phyloP scores from a whole-genome alignment of 164 flowering plant genomes.

The Dillenia turbinata region DNA sequence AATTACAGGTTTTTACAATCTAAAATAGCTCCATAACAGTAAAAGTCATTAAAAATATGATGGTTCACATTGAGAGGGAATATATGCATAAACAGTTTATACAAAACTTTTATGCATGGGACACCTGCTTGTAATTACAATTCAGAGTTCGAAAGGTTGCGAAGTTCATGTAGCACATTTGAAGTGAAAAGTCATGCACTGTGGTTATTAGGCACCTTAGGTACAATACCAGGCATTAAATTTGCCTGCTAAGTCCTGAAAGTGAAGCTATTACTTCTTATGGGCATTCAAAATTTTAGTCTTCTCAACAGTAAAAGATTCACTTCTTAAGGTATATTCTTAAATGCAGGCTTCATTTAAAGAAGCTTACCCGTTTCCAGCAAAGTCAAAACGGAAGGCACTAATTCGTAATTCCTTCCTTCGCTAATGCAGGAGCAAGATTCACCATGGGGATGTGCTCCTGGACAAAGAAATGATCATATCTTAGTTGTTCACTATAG shows the following conservation, averaged over 20 bases:
- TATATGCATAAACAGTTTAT: too few relatives aligned
- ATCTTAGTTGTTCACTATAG: background rate
- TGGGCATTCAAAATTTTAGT: background rate
- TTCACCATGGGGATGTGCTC: constrained; percentile 46
- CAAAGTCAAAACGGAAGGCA: constrained; percentile 78
- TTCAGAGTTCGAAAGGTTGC: too few relatives aligned
- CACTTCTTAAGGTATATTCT: background rate
- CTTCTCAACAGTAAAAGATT: background rate
- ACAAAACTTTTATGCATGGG: too few relatives aligned
- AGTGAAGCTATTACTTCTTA: background rate
- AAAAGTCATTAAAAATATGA: too few relatives aligned
- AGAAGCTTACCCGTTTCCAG: constrained; percentile 74
- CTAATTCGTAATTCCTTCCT: constrained; percentile 63
- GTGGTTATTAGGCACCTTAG: background rate
- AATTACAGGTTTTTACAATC: too few relatives aligned
- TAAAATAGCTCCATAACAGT: too few relatives aligned
- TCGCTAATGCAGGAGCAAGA: constrained; percentile 54
- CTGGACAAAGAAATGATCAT: constrained; percentile 22
- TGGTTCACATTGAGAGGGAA: too few relatives aligned
- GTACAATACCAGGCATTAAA: background rate
- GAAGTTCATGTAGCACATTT: too few relatives aligned
- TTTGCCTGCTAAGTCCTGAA: background rate
- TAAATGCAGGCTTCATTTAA: too few relatives aligned
- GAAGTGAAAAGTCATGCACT: too few relatives aligned
- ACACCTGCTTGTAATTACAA: too few relatives aligned